These are phyloP conservation scores for Fusarium penzigii DNA, from an alignment of 2,329 filamentous ascomycete genomes.

Conservation along the genomic window DNA sequence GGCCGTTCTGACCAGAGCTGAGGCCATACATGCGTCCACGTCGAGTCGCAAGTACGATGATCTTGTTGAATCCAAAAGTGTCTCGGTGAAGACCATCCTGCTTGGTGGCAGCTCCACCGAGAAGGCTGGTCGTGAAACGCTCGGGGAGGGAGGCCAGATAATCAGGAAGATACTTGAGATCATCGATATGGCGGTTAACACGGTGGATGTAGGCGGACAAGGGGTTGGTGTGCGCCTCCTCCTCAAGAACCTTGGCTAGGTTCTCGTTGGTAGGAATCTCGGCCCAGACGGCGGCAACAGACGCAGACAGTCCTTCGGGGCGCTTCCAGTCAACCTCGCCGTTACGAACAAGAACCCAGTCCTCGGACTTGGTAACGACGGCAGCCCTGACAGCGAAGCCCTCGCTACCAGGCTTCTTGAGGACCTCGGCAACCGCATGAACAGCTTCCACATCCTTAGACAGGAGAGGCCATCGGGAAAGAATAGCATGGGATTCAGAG, in stretches of 20 bases:
- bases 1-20: conserved; percentile 73
- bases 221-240: conserved; percentile 82
- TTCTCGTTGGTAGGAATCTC: conserved; percentile 73
- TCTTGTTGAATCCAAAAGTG: conserved; percentile 85
- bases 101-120: conserved; percentile 54
- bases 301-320: conserved; percentile 77
- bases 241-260: conserved; percentile 77
- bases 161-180: conserved; percentile 73
- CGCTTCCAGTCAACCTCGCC: conserved; percentile 79
- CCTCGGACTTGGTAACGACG: conserved; percentile 63
- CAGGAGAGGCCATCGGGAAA: conserved; percentile 72
- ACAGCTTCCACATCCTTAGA: conserved; percentile 49
- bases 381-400: conserved; percentile 79
- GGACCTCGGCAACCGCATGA: conserved; percentile 79
- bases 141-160: conserved; percentile 71
- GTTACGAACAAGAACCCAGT: conserved; percentile 85
- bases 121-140: conserved; percentile 65
- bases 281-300: conserved; percentile 78
- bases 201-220: conserved; percentile 85
- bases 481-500: conserved; percentile 72
- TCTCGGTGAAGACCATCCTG: conserved; percentile 60
- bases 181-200: conserved; percentile 76
- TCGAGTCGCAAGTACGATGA: conserved; percentile 77
- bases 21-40: conserved; percentile 79
- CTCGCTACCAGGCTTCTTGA: conserved; percentile 64